A percentile compares a stretch with the other conserved stretches of the same genome.
These are phyloP conservation scores for Ramaria sp. DNA, from an alignment of 768 basidiomycete species.

Conservation along the genomic window DNA sequence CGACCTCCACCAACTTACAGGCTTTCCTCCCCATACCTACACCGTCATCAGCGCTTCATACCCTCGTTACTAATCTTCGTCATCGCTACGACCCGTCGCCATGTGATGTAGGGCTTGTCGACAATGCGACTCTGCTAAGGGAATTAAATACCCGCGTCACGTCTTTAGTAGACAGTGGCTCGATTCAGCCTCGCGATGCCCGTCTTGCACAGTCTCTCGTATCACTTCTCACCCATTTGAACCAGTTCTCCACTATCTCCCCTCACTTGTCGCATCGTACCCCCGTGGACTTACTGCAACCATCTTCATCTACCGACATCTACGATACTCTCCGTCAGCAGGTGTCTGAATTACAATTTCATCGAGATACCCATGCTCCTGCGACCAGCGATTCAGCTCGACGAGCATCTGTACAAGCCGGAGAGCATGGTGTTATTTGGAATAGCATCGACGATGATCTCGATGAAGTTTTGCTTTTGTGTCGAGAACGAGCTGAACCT, in stretches of 20 bases:
- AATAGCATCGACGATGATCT: constrained; percentile 61
- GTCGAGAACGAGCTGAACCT: constrained; percentile 44
- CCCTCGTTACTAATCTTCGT: constrained; percentile 52
- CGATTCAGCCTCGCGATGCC: constrained; percentile 38
- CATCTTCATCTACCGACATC: constrained; percentile 24
- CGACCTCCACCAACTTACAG: constrained; percentile 18
- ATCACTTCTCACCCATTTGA: constrained; percentile 56
- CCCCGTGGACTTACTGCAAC: constrained; percentile 5
- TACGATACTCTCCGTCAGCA: constrained; percentile 58
- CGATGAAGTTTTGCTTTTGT: constrained; percentile 55
- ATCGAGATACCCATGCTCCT: constrained; percentile 34
- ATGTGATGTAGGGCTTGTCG: constrained; percentile 37
- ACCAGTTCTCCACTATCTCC: constrained; percentile 38
- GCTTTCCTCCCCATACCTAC: constrained; percentile 9
- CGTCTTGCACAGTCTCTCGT: constrained; percentile 58
- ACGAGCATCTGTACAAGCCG: constrained; percentile 35
- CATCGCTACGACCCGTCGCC: constrained; percentile 27
- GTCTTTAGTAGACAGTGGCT: constrained; percentile 25
- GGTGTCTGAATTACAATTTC: constrained; percentile 54
- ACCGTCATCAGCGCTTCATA: constrained; percentile 41
- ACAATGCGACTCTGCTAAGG: constrained; percentile 41
- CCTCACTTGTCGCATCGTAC: constrained; percentile 11
- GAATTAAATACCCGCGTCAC: constrained; percentile 52
- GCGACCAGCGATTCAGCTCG: constrained; percentile 14
- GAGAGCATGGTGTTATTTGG: constrained; percentile 65